A percentile compares a stretch with the other conserved stretches of the same genome.
phyloP scores from a whole-genome alignment of 306 rosid species.

The Albizia julibrissin region DNA sequence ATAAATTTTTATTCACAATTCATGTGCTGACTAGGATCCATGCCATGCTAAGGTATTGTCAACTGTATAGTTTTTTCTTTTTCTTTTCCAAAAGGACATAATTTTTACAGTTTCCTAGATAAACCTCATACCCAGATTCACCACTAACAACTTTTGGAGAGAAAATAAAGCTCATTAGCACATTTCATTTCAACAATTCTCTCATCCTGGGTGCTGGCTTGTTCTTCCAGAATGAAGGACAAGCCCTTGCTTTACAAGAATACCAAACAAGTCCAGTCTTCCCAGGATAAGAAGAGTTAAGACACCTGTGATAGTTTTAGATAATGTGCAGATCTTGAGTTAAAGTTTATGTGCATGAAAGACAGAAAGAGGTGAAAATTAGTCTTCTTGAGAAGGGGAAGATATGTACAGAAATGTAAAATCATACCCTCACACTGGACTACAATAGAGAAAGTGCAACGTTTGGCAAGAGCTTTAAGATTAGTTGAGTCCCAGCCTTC shows the following conservation, averaged over 20 bases:
- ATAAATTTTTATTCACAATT: no score
- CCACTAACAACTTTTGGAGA: not conserved
- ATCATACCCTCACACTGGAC: constrained; percentile 33
- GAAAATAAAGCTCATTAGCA: not conserved
- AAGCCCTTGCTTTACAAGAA: not conserved
- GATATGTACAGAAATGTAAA: not conserved
- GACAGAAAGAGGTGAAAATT: not conserved
- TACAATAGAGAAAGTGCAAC: constrained; percentile 45
- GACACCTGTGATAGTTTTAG: not conserved
- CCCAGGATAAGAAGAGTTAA: not conserved
- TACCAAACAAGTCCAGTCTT: no score
- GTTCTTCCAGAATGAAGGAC: not conserved
- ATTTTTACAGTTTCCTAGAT: no score
- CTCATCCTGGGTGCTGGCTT: not conserved
- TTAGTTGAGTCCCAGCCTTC: constrained; percentile 43
- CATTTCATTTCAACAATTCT: not conserved
- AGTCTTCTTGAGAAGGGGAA: not conserved
- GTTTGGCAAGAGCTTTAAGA: constrained; percentile 44
- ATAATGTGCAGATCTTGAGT: not conserved
- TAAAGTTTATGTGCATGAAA: not conserved
- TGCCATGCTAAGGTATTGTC: not conserved
- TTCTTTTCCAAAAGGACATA: no score
- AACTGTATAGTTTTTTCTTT: not conserved
- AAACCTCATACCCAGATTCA: not conserved
- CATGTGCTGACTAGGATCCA: not conserved